Evolutionary conservation across 768 basidiomycete genomes (phyloP).

Genomic region (Lentinula edodes): DNA sequence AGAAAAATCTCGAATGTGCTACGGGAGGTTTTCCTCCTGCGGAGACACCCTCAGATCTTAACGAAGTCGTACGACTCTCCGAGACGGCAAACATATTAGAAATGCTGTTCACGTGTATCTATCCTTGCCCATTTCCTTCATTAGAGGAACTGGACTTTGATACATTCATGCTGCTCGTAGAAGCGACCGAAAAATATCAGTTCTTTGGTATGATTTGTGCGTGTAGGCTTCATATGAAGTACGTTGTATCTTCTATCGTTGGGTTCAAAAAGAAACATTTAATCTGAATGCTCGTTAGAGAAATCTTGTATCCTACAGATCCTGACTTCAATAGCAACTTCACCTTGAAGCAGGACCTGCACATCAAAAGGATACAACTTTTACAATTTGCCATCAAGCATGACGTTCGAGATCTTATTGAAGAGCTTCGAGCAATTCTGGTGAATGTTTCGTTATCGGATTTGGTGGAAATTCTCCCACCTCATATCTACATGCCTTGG

Average conservation of each 20-base stretch:
- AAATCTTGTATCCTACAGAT: background rate
- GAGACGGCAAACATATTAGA: conserved; percentile 7
- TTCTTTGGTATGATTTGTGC: conserved; percentile 7
- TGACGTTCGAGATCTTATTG: background rate
- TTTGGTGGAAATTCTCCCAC: background rate
- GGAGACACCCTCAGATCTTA: background rate
- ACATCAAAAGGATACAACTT: background rate
- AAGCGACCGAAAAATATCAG: conserved; percentile 9
- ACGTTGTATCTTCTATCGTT: background rate
- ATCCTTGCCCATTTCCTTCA: conserved; percentile 6
- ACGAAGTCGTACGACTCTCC: background rate
- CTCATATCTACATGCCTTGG: background rate
- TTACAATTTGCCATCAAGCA: background rate
- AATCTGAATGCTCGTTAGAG: background rate
- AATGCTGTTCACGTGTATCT: conserved; percentile 5
- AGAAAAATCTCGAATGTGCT: conserved; percentile 2
- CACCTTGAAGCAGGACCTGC: background rate
- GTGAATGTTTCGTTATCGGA: background rate
- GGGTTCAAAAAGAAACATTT: background rate
- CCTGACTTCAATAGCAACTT: background rate
- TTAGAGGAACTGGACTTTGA: background rate
- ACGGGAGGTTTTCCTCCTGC: conserved; percentile 4
- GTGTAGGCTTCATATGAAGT: conserved; percentile 6
- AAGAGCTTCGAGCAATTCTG: background rate
- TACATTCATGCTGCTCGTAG: background rate